Evolutionary conservation across 768 basidiomycete species (phyloP), one percentile per base, ranked within the genome.

Genomic region (Hypholoma fasciculare): DNA sequence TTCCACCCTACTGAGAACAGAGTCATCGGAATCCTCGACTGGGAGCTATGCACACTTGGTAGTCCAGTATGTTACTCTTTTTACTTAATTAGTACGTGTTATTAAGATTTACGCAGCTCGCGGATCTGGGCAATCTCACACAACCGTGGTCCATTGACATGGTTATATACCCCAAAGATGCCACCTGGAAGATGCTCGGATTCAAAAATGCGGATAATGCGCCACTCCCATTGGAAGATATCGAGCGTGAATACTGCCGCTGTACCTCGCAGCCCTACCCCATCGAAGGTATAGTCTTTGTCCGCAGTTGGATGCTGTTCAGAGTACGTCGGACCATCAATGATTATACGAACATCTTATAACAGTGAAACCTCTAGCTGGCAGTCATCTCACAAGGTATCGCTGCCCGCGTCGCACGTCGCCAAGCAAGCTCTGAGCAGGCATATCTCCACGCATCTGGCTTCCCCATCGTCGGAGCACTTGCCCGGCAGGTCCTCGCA

Each of bases 21-120:
- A 42, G 95, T 98, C 3, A 94, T 98, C 61, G 97, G 94, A 5
- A 94, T 99, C 39, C 73, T 99, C 50, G 96, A 99, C 67, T 99
- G 96, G 96, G 96, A 99, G 69, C 76, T 99, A 26, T 97, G 94
- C 67, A 98, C 96, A 0, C 82, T 99, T 9, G 96, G 95, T 6
- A 94, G 90, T 67, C 92, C 94, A 36, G 90, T 94, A 69, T 16
- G 86, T 75, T 16, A 2, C 17, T 46, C 13, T 8, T 3, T 19
- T 38, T 47, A 17, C 4, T 37, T 34, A 11, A 7, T 23, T 16
- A 23, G 12, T 34, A 46, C 4, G 34, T 19, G 57, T 43, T 34
- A 50, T 60, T 13, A 62, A 51, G 27, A 43, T 13, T 27, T 44
- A 7, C 57, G 20, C 37, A 90, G 84, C 82, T 97, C 1, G 92